A percentile compares a stretch with the other conserved stretches of the same genome.
Conservation (phyloP, 768 basidiomycete species). For the Rhodocollybia butyracea region DNA sequence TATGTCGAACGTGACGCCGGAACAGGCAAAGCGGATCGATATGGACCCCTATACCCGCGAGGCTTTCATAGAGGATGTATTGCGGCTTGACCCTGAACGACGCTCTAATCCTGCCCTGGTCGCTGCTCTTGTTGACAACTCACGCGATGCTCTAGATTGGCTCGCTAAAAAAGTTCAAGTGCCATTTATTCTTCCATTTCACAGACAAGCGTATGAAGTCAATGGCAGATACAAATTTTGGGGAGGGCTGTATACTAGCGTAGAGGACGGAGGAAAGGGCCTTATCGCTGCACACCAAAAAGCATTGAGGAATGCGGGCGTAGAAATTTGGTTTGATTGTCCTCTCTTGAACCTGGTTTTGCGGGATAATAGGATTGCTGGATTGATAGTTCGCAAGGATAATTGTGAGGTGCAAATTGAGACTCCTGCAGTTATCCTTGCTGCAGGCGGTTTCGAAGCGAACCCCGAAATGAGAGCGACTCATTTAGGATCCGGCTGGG, state of each 20-base stretch:
- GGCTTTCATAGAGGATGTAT: constrained; percentile 54
- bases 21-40: constrained; percentile 46
- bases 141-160: constrained; percentile 57
- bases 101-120: constrained; percentile 49
- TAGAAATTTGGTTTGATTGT: constrained; percentile 57
- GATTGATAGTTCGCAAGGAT: constrained; percentile 40
- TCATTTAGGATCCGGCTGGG: constrained; percentile 60
- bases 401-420: constrained; percentile 34
- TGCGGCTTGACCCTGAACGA: constrained; percentile 53
- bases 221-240: constrained; percentile 63
- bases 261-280: constrained; percentile 67
- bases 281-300: constrained; percentile 53
- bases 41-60: constrained; percentile 54
- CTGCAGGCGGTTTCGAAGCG: constrained; percentile 67
- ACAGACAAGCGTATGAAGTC: constrained; percentile 67
- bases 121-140: constrained; percentile 47
- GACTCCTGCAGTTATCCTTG: constrained; percentile 50
- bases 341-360: constrained; percentile 39
- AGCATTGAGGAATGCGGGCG: constrained; percentile 45
- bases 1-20: constrained; percentile 43
- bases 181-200: constrained; percentile 56
- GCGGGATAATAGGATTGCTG: constrained; percentile 37
- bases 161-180: constrained; percentile 46
- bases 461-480: constrained; percentile 46
- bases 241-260: constrained; percentile 64